Evolutionary conservation across 2,329 filamentous ascomycete species (phyloP).

Genomic region (Ceratocystis cacaofunesta): DNA sequence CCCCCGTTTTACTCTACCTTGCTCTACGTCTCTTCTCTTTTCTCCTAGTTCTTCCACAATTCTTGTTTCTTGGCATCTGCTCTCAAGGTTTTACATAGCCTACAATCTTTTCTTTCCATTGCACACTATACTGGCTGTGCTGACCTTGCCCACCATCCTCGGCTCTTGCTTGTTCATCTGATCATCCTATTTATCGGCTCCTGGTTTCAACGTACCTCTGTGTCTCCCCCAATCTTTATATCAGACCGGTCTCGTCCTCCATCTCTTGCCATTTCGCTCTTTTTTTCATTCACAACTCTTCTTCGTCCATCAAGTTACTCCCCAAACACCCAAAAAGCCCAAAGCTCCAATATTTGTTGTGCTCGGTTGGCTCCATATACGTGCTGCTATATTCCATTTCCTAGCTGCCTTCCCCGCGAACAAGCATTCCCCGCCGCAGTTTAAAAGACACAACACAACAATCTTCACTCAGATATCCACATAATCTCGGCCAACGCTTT

Average conservation of each 20-base stretch:
- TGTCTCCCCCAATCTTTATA: neutral
- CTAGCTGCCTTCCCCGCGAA: neutral
- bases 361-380: neutral
- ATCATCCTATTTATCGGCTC: neutral
- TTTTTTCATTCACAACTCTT: neutral
- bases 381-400: neutral
- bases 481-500: neutral
- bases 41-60: slow-evolving; percentile 6
- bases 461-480: neutral
- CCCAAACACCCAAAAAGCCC: neutral
- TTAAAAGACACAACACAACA: neutral
- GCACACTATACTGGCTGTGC: neutral
- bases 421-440: neutral
- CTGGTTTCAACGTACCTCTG: neutral
- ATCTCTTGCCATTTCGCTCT: neutral
- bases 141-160: neutral
- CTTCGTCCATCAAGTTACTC: neutral
- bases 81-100: neutral
- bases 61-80: neutral
- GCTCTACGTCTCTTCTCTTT: slow-evolving; percentile 5
- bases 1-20: neutral
- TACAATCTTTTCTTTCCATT: neutral
- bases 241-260: neutral
- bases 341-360: neutral
- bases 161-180: neutral